Conservation (phyloP, 352 stramenopile genomes). For the Phytophthora lateralis region DNA sequence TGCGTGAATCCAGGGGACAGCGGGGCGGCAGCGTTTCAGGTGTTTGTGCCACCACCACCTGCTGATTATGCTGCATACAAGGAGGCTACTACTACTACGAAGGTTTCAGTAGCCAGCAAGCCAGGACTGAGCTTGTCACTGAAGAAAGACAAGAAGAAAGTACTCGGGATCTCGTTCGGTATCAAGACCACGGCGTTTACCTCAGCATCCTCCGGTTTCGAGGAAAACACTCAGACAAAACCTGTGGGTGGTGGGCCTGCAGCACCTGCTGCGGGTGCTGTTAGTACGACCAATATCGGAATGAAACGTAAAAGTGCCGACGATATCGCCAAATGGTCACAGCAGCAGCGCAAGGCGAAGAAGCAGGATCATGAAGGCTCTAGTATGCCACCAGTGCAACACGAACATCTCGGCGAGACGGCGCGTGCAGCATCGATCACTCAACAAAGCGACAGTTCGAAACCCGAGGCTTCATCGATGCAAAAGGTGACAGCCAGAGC, state of each 20-base stretch:
- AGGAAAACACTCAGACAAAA: slow-evolving; percentile 6
- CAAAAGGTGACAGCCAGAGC: background rate
- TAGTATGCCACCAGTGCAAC: slow-evolving; percentile 3
- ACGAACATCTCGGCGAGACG: slow-evolving; percentile 1
- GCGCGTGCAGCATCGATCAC: background rate
- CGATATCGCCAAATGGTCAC: slow-evolving; percentile 87
- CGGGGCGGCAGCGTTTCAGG: slow-evolving; percentile 43
- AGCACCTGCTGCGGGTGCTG: slow-evolving; percentile 13
- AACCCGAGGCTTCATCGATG: background rate
- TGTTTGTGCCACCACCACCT: slow-evolving; percentile 54
- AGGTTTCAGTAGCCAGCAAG: slow-evolving; percentile 24
- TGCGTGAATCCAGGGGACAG: slow-evolving; percentile 37
- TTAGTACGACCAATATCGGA: slow-evolving; percentile 29
- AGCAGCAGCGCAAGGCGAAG: slow-evolving; percentile 46
- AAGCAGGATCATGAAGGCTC: slow-evolving; percentile 8
- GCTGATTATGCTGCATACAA: slow-evolving; percentile 48
- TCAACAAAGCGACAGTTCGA: background rate
- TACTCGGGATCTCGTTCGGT: slow-evolving; percentile 54
- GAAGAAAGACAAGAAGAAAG: slow-evolving; percentile 76
- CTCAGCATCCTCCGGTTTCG: slow-evolving; percentile 12
- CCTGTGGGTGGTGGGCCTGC: background rate
- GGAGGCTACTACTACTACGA: slow-evolving; percentile 14
- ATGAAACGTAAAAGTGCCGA: slow-evolving; percentile 77
- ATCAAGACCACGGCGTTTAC: slow-evolving; percentile 48
- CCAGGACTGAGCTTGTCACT: slow-evolving; percentile 39